Conservation (phyloP, 495 filamentous ascomycete genomes). For the Hyaloscypha variabilis region DNA sequence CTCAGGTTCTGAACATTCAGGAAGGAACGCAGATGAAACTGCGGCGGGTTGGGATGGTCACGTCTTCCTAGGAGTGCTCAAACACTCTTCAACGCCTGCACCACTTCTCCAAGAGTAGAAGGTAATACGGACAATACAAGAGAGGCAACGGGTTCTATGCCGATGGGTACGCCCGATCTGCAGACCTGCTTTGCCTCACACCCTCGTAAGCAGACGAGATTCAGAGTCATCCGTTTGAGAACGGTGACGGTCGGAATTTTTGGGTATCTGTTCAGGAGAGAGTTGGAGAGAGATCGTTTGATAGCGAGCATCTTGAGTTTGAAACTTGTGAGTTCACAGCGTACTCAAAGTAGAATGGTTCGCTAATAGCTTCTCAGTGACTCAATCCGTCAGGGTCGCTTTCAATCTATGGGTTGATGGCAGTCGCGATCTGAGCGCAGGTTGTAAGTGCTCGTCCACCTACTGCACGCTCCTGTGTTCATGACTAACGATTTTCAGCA, state of each 20-base stretch:
- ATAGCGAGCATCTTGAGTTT: neutral
- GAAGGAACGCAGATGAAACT: constrained; percentile 7
- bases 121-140: neutral
- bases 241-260: neutral
- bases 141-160: neutral
- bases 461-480: neutral
- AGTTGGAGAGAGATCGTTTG: neutral
- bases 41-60: constrained; percentile 28
- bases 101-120: neutral
- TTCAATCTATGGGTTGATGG: neutral
- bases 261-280: neutral
- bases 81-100: constrained; percentile 1
- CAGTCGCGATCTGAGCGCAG: neutral
- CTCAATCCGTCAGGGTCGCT: neutral
- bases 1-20: neutral
- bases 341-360: neutral
- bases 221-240: neutral
- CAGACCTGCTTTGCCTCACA: neutral
- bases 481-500: neutral
- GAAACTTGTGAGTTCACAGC: neutral
- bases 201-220: neutral
- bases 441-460: neutral
- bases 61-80: constrained; percentile 8
- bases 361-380: neutral
- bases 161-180: neutral